Percentiles rank a stretch among this genome's conserved stretches.
These are phyloP conservation scores for Zygosaccharomyces sapae DNA, from an alignment of 1,139 yeast genomes.

Conservation along the genomic window DNA sequence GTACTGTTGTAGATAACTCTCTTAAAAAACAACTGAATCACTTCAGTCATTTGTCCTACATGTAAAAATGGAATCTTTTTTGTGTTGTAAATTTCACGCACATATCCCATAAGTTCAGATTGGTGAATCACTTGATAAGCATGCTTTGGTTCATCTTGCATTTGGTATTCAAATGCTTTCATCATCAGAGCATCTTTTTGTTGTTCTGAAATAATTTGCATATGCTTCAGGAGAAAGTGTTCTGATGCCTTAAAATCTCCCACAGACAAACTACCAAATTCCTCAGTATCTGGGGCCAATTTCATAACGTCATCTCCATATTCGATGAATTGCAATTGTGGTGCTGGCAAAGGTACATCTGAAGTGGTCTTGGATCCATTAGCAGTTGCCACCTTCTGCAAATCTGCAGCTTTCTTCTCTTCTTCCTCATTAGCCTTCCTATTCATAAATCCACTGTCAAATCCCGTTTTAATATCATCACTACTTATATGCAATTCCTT, in stretches of 20 bases:
- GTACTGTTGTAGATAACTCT: slow-evolving; percentile 50
- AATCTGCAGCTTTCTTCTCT: slow-evolving; percentile 16
- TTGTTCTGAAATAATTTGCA: slow-evolving; percentile 67
- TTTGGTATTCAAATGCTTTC: slow-evolving; percentile 84
- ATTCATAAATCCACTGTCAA: slow-evolving; percentile 78
- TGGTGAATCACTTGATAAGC: slow-evolving; percentile 71
- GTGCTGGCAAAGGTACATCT: slow-evolving; percentile 13
- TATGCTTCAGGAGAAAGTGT: slow-evolving; percentile 53
- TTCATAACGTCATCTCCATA: slow-evolving; percentile 42
- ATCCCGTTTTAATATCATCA: slow-evolving; percentile 89
- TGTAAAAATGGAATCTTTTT: slow-evolving; percentile 36
- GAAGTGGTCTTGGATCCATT: slow-evolving; percentile 1
- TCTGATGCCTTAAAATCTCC: slow-evolving; percentile 47
- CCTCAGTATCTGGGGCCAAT: slow-evolving; percentile 60
- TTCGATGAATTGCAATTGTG: slow-evolving; percentile 29
- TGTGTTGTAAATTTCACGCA: slow-evolving; percentile 60
- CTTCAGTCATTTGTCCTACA: slow-evolving; percentile 43
- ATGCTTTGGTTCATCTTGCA: slow-evolving; percentile 50
- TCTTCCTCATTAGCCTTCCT: slow-evolving; percentile 42
- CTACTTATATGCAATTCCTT: slow-evolving; percentile 74
- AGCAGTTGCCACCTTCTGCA: slow-evolving; percentile 18
- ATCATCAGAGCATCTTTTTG: slow-evolving; percentile 91
- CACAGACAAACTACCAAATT: slow-evolving; percentile 56
- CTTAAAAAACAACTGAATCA: slow-evolving; percentile 65
- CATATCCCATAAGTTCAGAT: slow-evolving; percentile 74